phyloP scores from a whole-genome alignment of 306 rosid species.

The Cucurbita moschata region DNA sequence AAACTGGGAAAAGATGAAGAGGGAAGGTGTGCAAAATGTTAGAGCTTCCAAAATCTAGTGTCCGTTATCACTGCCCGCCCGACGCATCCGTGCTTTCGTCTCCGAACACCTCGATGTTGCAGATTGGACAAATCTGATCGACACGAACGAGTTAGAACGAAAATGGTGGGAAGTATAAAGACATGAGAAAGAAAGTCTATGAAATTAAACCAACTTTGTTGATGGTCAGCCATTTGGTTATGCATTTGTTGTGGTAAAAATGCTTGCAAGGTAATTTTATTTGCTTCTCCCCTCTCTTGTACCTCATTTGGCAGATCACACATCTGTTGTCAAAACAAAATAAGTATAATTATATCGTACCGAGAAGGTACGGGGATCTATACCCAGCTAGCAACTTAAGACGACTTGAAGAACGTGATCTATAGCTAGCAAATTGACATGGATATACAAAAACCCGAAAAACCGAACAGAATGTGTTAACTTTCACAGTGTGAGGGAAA shows the following conservation, averaged over 20 bases:
- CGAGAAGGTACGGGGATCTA: not conserved
- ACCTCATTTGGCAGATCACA: conserved; percentile 84
- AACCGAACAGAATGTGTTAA: not conserved
- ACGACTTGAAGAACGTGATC: not conserved
- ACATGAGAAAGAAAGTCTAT: not conserved
- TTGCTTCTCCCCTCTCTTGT: conserved; percentile 72
- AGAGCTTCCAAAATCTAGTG: conserved; percentile 2
- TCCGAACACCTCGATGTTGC: conserved; percentile 76
- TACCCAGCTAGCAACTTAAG: not conserved
- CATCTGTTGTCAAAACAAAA: conserved; percentile 28
- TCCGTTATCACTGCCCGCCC: conserved; percentile 12
- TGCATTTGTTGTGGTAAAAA: conserved; percentile 69
- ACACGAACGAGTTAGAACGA: not conserved
- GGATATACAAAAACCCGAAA: not conserved
- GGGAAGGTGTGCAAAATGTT: not conserved
- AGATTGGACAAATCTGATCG: conserved; percentile 74
- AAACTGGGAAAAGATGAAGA: not conserved
- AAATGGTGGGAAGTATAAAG: not conserved
- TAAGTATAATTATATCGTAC: not conserved
- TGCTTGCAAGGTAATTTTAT: conserved; percentile 83
- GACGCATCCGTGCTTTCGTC: conserved; percentile 29
- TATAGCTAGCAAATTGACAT: not conserved
- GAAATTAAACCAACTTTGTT: conserved; percentile 43
- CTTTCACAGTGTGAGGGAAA: not conserved
- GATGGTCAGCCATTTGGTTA: conserved; percentile 84